Evolutionary conservation across 352 stramenopile species (phyloP).

Genomic region (Pythium plurisporium): DNA sequence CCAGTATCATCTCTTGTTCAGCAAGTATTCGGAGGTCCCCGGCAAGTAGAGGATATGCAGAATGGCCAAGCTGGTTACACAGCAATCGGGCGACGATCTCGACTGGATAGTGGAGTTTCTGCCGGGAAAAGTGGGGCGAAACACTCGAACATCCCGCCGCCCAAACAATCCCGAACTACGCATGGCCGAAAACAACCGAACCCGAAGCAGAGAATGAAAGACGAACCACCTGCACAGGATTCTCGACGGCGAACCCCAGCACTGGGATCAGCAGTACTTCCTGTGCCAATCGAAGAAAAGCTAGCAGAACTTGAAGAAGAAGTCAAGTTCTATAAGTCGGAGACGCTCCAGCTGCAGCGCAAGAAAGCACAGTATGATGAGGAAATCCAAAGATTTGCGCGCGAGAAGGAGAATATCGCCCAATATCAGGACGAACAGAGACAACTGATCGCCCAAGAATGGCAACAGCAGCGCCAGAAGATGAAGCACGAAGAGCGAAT

Average conservation of each 20-base stretch:
- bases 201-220: neutral
- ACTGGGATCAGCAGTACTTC: slow-evolving; percentile 22
- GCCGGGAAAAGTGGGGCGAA: neutral
- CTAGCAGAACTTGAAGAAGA: slow-evolving; percentile 76
- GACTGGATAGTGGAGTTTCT: neutral
- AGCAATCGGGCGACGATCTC: neutral
- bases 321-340: slow-evolving; percentile 82
- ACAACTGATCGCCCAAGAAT: slow-evolving; percentile 57
- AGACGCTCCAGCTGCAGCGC: slow-evolving; percentile 74
- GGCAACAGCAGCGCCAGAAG: slow-evolving; percentile 57
- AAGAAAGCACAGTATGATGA: slow-evolving; percentile 65
- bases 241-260: neutral
- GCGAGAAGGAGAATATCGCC: slow-evolving; percentile 46
- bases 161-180: neutral
- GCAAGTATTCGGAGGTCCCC: slow-evolving; percentile 39
- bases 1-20: slow-evolving; percentile 55
- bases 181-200: neutral
- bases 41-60: neutral
- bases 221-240: neutral
- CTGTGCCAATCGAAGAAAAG: slow-evolving; percentile 77
- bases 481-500: slow-evolving; percentile 72
- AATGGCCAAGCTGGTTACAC: neutral
- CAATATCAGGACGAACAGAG: slow-evolving; percentile 51
- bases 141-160: neutral
- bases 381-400: slow-evolving; percentile 47